These are phyloP conservation scores for Citrus sinensis DNA, from an alignment of 345 rosid species.

Conservation along the genomic window DNA sequence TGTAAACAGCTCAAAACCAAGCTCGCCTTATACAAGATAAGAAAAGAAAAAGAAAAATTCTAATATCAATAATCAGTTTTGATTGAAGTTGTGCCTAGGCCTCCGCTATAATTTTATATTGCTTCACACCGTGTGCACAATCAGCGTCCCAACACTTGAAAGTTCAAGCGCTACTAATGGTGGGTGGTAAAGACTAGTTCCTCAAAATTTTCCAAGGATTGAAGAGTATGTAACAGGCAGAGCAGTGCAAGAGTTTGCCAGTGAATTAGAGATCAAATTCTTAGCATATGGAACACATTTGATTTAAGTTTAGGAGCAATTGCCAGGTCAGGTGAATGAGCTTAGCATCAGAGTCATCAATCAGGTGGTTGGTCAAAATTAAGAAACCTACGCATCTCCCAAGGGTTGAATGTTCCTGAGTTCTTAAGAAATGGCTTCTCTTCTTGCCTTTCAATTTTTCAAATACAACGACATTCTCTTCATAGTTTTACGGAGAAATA, in stretches of 20 bases:
- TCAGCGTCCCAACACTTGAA: constrained; percentile 8
- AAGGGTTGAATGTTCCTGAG: neutral
- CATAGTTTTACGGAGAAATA: no score
- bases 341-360: constrained; percentile 1
- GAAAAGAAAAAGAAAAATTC: no score
- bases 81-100: neutral
- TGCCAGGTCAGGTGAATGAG: constrained; percentile 15
- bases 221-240: constrained; percentile 16
- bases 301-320: constrained; percentile 16
- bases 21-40: constrained; percentile 6
- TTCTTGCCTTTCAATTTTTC: no score
- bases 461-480: no score
- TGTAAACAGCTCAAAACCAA: no score
- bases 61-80: neutral
- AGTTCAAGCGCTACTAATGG: constrained; percentile 22
- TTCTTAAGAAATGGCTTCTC: neutral
- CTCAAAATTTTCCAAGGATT: constrained; percentile 34
- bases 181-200: constrained; percentile 31
- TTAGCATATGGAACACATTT: constrained; percentile 20
- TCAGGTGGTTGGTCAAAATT: neutral
- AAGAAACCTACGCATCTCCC: neutral
- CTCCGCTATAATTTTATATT: neutral
- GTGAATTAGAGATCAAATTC: constrained; percentile 10
- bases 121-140: neutral
- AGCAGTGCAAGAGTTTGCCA: neutral